These are phyloP conservation scores for Penicillium mononematosum DNA, from an alignment of 495 filamentous ascomycete genomes.

Conservation along the genomic window DNA sequence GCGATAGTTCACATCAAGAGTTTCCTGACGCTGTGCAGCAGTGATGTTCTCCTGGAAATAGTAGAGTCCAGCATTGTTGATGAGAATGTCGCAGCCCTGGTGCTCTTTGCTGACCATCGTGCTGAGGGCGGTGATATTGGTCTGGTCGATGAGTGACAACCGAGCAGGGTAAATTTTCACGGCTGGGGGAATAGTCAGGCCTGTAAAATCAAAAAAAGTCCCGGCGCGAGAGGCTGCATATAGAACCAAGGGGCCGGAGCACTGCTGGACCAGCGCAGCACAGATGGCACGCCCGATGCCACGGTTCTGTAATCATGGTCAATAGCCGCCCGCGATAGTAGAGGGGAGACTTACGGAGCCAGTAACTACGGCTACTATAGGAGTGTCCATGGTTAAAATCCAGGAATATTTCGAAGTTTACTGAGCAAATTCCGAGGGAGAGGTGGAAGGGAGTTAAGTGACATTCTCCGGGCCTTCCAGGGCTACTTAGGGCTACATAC, in stretches of 20 bases:
- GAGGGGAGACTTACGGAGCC: neutral
- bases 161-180: neutral
- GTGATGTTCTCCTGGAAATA: conserved; percentile 6
- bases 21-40: neutral
- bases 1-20: conserved; percentile 6
- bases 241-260: neutral
- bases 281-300: conserved; percentile 6
- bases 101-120: conserved; percentile 4
- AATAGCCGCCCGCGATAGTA: conserved; percentile 10
- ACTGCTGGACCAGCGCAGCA: neutral
- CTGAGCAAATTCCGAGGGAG: no score
- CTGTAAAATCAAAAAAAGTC: neutral
- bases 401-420: no score
- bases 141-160: conserved; percentile 3
- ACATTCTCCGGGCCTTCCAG: no score
- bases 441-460: no score
- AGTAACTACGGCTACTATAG: neutral
- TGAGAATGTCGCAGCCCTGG: neutral
- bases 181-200: neutral
- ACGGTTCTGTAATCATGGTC: conserved; percentile 11
- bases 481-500: no score
- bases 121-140: conserved; percentile 2
- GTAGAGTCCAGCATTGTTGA: conserved; percentile 6
- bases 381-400: neutral
- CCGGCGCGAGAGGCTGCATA: conserved; percentile 1